phyloP scores from a whole-genome alignment of 208 protist genomes.

The Trypanosoma avium region DNA sequence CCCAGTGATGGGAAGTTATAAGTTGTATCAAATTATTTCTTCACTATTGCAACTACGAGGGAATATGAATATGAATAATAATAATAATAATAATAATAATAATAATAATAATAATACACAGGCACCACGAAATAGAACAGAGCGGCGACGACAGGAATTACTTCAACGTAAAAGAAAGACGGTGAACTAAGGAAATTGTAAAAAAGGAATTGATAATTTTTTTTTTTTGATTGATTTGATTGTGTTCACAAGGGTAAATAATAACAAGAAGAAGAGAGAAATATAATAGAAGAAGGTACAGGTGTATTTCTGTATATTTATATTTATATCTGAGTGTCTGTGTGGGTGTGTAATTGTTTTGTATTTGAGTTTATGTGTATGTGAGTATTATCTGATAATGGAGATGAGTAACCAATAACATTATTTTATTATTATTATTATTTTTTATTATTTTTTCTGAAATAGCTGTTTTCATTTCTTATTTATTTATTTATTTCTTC shows the following conservation, averaged over 20 bases:
- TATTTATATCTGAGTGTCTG: background rate
- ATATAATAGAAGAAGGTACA: too few relatives aligned
- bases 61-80: too few relatives aligned
- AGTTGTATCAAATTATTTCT: conserved; percentile 48
- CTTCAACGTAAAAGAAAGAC: conserved; percentile 54
- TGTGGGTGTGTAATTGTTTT: background rate
- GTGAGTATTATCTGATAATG: background rate
- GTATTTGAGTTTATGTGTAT: background rate
- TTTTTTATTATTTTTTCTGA: background rate
- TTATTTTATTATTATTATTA: background rate
- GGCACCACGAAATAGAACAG: conserved; percentile 48
- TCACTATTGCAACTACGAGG: conserved; percentile 34
- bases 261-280: too few relatives aligned
- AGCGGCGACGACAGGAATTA: conserved; percentile 64
- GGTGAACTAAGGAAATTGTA: background rate
- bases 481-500: background rate
- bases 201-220: too few relatives aligned
- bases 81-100: too few relatives aligned
- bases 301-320: too few relatives aligned
- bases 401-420: background rate
- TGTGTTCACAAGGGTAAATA: too few relatives aligned
- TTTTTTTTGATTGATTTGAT: too few relatives aligned
- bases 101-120: too few relatives aligned
- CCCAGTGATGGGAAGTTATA: conserved; percentile 73
- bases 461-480: conserved; percentile 2